Base-by-base conservation (phyloP, 2,329 filamentous ascomycete species). In the Cladosporium phlei region DNA sequence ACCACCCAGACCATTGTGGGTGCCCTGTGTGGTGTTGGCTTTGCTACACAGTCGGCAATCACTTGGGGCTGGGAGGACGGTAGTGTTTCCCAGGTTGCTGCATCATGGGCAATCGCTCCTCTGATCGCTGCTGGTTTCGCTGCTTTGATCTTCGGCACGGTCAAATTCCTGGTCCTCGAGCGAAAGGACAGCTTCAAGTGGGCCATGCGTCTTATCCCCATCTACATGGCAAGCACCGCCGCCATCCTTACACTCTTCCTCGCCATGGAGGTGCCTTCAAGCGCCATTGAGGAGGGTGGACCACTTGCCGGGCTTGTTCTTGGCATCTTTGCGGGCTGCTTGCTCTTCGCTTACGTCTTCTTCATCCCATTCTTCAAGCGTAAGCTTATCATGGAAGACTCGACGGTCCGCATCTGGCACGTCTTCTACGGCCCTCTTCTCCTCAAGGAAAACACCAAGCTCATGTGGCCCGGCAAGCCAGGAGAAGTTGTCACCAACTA, bases 331-430 rank as follows among this genome's bases (percentile, higher is more conserved):
- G 70, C 67, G 16, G 76, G 52, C 20, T 76, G 74, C 47, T 71
- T 66, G n/a, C 52, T 75, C 4, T 53, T 82, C 11, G 63, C 76
- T 51, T 60, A 59, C 46, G 47, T 76, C 50, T 80, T 80, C 63
- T 72, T 83, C 49, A 69, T 81, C 14, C 79, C 79, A 2, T 83
- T 75, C 68, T 59, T 83, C 48, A 75, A 81, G 61, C 72, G 76
- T 47, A 69, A 75, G 34, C 69, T 85, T 54, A 65, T 83, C 63
- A 66, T 74, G 64, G 71, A 82, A 53, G 79, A 85, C 66, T 76
- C 79, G 76, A 65, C 78, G 57, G 66, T 85, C 49, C 73, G 73
- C 52, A 64, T 70, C 62, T 82, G 70, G 60, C 70, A 82, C 50
- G 66, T 82, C 47, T 54, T 72, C 49, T 61, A 72, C 12, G 79